A percentile compares a stretch with the other conserved stretches of the same genome.
Conservation (phyloP, 129 eudicot species). For the Tagetes erecta region DNA sequence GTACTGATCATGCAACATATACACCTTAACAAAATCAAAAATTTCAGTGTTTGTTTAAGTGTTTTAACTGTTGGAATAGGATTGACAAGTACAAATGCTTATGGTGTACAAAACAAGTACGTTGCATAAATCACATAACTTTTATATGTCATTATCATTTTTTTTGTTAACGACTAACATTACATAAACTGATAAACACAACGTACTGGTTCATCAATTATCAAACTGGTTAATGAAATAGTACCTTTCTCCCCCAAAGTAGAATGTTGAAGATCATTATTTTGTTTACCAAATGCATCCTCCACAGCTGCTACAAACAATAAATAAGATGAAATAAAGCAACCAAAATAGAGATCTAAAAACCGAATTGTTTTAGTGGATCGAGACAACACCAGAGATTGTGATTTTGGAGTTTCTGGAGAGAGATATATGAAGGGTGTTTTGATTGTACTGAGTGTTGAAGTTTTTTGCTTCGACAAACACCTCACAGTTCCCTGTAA, state of each 20-base stretch:
- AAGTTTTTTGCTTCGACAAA: constrained; percentile 58
- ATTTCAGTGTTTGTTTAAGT: background rate
- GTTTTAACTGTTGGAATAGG: background rate
- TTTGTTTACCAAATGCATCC: constrained; percentile 26
- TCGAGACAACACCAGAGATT: constrained; percentile 51
- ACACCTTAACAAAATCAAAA: background rate
- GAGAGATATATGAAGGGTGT: constrained; percentile 52
- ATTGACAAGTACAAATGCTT: background rate
- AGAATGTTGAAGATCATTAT: constrained; percentile 3
- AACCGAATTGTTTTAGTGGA: background rate
- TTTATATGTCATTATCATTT: background rate
- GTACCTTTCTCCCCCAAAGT: constrained; percentile 43
- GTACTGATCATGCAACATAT: background rate
- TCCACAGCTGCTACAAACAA: constrained; percentile 45
- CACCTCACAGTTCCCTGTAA: constrained; percentile 79
- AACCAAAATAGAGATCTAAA: background rate
- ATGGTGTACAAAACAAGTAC: background rate
- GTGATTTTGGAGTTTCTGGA: constrained; percentile 47
- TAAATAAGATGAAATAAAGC: background rate
- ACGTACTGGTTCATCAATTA: no score
- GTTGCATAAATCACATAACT: background rate
- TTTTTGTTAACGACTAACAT: background rate
- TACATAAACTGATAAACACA: background rate
- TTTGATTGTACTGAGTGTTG: constrained; percentile 43
- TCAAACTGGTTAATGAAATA: background rate